Percentiles rank a stretch among this genome's conserved stretches.
These are phyloP conservation scores for Thymus mandschuricus DNA, from an alignment of 257 asterid species.

Conservation along the genomic window DNA sequence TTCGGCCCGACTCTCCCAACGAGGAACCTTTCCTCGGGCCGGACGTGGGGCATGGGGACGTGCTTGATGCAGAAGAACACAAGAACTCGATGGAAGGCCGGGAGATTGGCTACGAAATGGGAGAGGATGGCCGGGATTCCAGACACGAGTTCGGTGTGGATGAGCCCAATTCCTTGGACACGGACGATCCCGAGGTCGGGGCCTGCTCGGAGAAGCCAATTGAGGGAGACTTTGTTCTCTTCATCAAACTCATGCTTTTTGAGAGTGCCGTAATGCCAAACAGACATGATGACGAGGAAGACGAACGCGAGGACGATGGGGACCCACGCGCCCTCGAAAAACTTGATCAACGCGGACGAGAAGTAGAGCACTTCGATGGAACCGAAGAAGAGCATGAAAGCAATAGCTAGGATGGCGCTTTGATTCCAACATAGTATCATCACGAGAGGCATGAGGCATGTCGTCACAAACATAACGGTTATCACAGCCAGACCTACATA, in stretches of 20 bases:
- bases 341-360: constrained; percentile 87
- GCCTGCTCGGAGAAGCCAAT: constrained; percentile 77
- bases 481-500: constrained; percentile 82
- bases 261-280: constrained; percentile 84
- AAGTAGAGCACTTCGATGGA: constrained; percentile 82
- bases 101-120: constrained; percentile 80
- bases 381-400: constrained; percentile 75
- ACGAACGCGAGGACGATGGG: constrained; percentile 74
- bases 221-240: constrained; percentile 81
- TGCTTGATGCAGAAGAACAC: constrained; percentile 75
- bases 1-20: constrained; percentile 85
- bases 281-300: constrained; percentile 65
- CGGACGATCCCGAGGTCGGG: constrained; percentile 82
- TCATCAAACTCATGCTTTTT: constrained; percentile 86
- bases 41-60: constrained; percentile 83
- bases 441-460: constrained; percentile 84
- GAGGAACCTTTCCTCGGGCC: constrained; percentile 79
- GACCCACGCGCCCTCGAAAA: constrained; percentile 96
- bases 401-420: constrained; percentile 55
- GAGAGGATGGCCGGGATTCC: constrained; percentile 89
- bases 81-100: constrained; percentile 87
- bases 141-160: constrained; percentile 86
- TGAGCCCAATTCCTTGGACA: constrained; percentile 84
- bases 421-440: constrained; percentile 81
- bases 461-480: constrained; percentile 92